Evolutionary conservation across 371 early-diverging fungal genomes (phyloP).

Genomic region (Dichotomocladium elegans): DNA sequence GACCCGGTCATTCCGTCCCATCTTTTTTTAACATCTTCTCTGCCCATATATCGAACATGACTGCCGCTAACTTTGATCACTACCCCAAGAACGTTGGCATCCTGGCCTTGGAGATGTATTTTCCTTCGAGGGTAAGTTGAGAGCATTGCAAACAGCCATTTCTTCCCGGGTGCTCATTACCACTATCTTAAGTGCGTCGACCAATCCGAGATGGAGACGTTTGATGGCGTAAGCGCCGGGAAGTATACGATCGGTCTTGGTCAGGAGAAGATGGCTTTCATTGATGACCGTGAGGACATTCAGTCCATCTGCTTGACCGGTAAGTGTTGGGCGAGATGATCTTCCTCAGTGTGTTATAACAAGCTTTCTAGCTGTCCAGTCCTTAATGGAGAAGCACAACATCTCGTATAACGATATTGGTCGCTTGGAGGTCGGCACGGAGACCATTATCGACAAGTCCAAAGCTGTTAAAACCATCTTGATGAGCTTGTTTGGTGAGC

Average conservation of each 20-base stretch:
- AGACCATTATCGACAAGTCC: conserved; percentile 97
- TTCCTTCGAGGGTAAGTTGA: conserved; percentile 69
- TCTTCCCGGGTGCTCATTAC: neutral
- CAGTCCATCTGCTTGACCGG: conserved; percentile 90
- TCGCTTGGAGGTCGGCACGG: conserved; percentile 97
- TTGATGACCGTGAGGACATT: conserved; percentile 96
- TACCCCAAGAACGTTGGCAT: conserved; percentile 89
- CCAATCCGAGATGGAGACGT: conserved; percentile 83
- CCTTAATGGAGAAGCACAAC: conserved; percentile 88
- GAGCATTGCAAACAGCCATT: neutral
- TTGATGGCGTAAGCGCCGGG: conserved; percentile 91
- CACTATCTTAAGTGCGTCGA: conserved; percentile 68
- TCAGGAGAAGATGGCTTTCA: conserved; percentile 92
- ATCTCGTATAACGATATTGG: conserved; percentile 85
- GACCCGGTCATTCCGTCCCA: neutral
- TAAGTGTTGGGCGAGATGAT: too few species aligned
- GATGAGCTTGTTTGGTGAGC: conserved; percentile 90
- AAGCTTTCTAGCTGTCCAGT: conserved; percentile 75
- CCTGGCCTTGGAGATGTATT: conserved; percentile 90
- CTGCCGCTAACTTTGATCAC: conserved; percentile 25
- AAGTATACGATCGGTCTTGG: conserved; percentile 98
- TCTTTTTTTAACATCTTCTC: conserved; percentile 1
- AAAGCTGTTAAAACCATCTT: conserved; percentile 96
- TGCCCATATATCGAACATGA: conserved; percentile 14
- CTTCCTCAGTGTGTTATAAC: too few species aligned